These are phyloP conservation scores for Geotrichum aggregatum DNA, from an alignment of 1,139 yeast species.

Conservation along the genomic window DNA sequence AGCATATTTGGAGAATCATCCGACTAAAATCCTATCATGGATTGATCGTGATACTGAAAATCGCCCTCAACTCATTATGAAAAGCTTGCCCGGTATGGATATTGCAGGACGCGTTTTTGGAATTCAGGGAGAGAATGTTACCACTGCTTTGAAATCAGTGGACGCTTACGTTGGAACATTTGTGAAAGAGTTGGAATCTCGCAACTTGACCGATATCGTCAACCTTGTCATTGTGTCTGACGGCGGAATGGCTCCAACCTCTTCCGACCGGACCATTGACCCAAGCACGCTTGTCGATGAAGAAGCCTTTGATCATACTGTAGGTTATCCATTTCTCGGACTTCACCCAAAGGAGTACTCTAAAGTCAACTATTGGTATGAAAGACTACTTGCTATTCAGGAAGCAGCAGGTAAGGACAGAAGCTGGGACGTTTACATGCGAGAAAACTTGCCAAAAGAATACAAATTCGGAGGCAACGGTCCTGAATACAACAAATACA, in stretches of 20 bases:
- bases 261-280: constrained; percentile 56
- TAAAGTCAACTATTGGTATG: constrained; percentile 41
- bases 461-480: constrained; percentile 62
- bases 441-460: constrained; percentile 58
- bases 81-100: constrained; percentile 79
- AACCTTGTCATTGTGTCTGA: constrained; percentile 79
- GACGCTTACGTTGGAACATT: constrained; percentile 59
- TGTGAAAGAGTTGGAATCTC: constrained; percentile 45
- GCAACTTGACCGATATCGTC: constrained; percentile 61
- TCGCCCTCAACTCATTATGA: constrained; percentile 74
- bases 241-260: constrained; percentile 91
- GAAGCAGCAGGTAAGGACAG: constrained; percentile 35
- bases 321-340: constrained; percentile 86
- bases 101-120: constrained; percentile 71
- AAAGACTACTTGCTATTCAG: constrained; percentile 34
- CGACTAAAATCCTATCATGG: constrained; percentile 58
- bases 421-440: constrained; percentile 49
- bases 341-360: constrained; percentile 50
- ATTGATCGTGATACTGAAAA: constrained; percentile 49
- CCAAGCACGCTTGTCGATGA: constrained; percentile 64
- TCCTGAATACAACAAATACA: constrained; percentile 42
- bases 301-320: constrained; percentile 54
- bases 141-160: constrained; percentile 54
- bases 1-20: constrained; percentile 47
- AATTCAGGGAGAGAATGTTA: constrained; percentile 54